Percentiles rank a stretch among this genome's conserved stretches.
phyloP scores from a whole-genome alignment of 1,139 yeast genomes.

The Taiozyma onychis region DNA sequence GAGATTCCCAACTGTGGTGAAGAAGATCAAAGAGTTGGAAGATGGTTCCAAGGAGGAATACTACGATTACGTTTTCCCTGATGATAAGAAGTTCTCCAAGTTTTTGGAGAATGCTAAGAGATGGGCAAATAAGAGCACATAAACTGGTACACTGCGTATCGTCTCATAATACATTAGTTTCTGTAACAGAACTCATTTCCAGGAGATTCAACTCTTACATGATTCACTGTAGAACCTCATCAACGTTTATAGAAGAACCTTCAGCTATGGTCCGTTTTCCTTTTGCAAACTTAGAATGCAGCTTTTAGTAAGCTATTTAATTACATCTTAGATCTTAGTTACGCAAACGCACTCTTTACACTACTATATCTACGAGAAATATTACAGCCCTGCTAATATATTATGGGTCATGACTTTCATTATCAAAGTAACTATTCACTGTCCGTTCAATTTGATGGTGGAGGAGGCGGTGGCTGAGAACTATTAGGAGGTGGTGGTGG shows the following conservation, averaged over 20 bases:
- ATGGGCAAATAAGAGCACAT: constrained; percentile 40
- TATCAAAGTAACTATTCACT: background rate
- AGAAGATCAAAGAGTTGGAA: constrained; percentile 37
- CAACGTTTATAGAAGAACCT: too few relatives aligned
- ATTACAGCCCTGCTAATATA: background rate
- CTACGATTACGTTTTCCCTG: constrained; percentile 65
- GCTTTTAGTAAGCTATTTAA: too few relatives aligned
- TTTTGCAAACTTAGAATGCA: too few relatives aligned
- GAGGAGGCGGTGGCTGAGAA: constrained; percentile 3
- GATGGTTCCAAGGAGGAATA: constrained; percentile 52
- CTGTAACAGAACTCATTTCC: too few relatives aligned
- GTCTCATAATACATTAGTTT: background rate
- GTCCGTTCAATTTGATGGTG: background rate
- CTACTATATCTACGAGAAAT: too few relatives aligned
- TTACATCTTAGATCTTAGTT: too few relatives aligned
- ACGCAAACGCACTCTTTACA: too few relatives aligned
- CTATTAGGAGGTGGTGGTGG: constrained; percentile 2
- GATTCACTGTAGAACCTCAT: too few relatives aligned
- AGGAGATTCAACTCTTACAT: too few relatives aligned
- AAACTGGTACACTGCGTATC: background rate
- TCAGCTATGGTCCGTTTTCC: too few relatives aligned
- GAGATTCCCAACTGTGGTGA: constrained; percentile 55
- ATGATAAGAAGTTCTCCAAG: constrained; percentile 45
- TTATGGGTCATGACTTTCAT: background rate
- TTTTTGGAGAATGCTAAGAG: constrained; percentile 60